These are phyloP conservation scores for Limnanthes douglasii DNA, from an alignment of 345 rosid species.

Conservation along the genomic window DNA sequence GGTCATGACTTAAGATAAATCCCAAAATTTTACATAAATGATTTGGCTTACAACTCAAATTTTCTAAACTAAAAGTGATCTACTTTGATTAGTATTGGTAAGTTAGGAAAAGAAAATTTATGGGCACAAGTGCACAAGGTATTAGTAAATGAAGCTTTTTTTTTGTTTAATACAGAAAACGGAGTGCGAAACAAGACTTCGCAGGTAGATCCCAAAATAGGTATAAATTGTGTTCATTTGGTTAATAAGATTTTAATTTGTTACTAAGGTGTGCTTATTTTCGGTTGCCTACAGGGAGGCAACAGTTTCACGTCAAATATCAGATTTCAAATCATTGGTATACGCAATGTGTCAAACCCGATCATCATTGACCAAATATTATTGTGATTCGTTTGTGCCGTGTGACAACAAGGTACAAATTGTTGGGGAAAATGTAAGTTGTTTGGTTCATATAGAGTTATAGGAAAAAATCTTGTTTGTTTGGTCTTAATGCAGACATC, in stretches of 20 bases:
- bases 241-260: no score
- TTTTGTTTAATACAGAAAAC: conserved; percentile 50
- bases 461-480: not conserved
- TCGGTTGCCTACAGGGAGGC: conserved; percentile 47
- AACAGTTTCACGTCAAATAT: conserved; percentile 47
- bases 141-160: conserved; percentile 40
- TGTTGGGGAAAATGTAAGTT: not conserved
- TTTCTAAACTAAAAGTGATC: no score
- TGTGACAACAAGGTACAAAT: conserved; percentile 68
- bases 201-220: conserved; percentile 81
- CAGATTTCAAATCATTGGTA: conserved; percentile 36
- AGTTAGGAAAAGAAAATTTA: conserved; percentile 66
- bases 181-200: conserved; percentile 91
- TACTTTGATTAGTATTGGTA: conserved; percentile 84
- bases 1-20: conserved; percentile 91
- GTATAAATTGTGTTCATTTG: no score
- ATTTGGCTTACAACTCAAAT: no score
- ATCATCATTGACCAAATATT: conserved; percentile 78
- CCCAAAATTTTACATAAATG: no score
- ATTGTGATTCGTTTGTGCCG: conserved; percentile 56
- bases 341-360: conserved; percentile 78
- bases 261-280: no score
- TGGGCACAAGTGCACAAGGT: conserved; percentile 40
- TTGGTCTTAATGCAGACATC: conserved; percentile 35
- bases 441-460: not conserved